Evolutionary conservation across 768 basidiomycete genomes (phyloP).

Genomic region (Leccinum barrowsii): DNA sequence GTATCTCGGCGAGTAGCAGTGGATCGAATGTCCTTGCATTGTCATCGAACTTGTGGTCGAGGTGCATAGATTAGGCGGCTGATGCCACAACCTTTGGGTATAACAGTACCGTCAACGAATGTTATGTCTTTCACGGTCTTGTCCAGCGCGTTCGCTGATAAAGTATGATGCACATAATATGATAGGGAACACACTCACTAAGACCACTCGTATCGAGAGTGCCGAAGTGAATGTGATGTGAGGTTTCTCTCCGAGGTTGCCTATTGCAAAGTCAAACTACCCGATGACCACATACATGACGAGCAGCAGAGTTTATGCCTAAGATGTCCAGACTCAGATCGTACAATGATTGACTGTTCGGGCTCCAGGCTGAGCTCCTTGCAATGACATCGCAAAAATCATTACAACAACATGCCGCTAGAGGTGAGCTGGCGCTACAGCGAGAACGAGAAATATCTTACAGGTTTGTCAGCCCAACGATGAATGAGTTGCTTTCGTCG

Average conservation of each 20-base stretch:
- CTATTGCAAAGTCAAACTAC: neutral
- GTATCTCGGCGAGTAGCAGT: no score
- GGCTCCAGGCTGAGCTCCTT: slow-evolving; percentile 14
- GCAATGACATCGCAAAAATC: slow-evolving; percentile 34
- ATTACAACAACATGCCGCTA: slow-evolving; percentile 16
- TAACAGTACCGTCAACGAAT: no score
- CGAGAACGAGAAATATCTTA: neutral
- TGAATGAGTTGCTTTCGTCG: neutral
- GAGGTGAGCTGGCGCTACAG: neutral
- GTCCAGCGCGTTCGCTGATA: no score
- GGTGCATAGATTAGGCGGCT: no score
- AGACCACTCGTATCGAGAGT: no score
- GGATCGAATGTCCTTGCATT: no score
- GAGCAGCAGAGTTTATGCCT: slow-evolving; percentile 20
- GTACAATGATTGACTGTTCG: slow-evolving; percentile 5
- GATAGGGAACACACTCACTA: no score
- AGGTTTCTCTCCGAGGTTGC: slow-evolving; percentile 1
- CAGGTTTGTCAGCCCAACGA: neutral
- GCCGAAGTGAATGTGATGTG: no score
- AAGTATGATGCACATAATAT: no score
- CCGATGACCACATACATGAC: slow-evolving; percentile 12
- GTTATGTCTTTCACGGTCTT: no score
- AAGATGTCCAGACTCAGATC: slow-evolving; percentile 22
- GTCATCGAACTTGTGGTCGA: no score
- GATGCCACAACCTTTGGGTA: no score